phyloP scores from a whole-genome alignment of 768 basidiomycete genomes.

The Suillus subluteus region DNA sequence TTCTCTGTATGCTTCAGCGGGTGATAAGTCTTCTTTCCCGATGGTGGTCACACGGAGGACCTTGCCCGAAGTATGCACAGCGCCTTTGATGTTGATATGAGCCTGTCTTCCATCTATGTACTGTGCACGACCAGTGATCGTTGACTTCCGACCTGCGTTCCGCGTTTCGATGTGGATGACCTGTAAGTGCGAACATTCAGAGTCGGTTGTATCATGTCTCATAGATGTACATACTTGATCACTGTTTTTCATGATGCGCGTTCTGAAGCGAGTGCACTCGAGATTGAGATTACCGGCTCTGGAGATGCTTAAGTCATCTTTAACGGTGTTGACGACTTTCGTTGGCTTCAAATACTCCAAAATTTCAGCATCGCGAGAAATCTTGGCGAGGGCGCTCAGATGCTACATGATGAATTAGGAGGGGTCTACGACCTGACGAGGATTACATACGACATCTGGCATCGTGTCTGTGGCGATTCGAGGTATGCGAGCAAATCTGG shows the following conservation, averaged over 20 bases:
- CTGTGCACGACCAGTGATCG: conserved; percentile 26
- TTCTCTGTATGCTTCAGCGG: conserved; percentile 46
- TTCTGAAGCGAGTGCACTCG: conserved; percentile 46
- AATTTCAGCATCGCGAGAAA: conserved; percentile 47
- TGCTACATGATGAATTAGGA: conserved; percentile 30
- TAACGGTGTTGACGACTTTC: conserved; percentile 45
- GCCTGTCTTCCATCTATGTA: conserved; percentile 42
- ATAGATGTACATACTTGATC: conserved; percentile 40
- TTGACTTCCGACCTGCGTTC: not conserved
- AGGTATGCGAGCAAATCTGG: conserved; percentile 17
- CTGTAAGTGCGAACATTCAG: conserved; percentile 15
- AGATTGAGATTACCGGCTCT: conserved; percentile 38
- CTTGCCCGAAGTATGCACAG: conserved; percentile 17
- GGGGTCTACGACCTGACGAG: not conserved
- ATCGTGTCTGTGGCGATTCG: conserved; percentile 33
- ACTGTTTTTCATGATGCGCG: conserved; percentile 40
- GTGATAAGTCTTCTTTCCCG: conserved; percentile 57
- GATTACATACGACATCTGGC: conserved; percentile 29
- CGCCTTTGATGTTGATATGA: conserved; percentile 29
- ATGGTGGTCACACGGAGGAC: conserved; percentile 46
- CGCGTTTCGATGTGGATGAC: conserved; percentile 23
- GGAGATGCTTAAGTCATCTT: conserved; percentile 22
- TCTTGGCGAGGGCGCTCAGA: conserved; percentile 50
- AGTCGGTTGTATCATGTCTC: not conserved
- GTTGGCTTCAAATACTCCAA: conserved; percentile 52